Conservation (phyloP, 2,329 filamentous ascomycete genomes). For the Fusarium cicatricum region DNA sequence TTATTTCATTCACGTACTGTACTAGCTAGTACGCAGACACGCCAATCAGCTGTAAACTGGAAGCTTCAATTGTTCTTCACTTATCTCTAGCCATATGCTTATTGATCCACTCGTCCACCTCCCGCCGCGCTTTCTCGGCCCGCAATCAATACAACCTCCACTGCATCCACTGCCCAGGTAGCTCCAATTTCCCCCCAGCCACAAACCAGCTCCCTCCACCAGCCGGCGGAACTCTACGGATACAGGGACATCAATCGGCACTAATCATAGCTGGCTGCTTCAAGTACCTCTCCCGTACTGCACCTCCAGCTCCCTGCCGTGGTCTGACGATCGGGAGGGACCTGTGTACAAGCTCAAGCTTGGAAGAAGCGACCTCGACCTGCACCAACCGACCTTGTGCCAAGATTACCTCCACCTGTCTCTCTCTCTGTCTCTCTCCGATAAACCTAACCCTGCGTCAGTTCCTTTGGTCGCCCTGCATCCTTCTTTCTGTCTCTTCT, state of each 20-base stretch:
- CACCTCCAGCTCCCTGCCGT: constrained; percentile 10
- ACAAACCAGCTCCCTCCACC: constrained; percentile 27
- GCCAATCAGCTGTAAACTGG: too few species aligned
- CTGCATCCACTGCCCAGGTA: constrained; percentile 13
- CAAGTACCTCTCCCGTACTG: constrained; percentile 4
- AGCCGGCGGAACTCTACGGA: background rate
- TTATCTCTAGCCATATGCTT: background rate
- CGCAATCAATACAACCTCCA: constrained; percentile 18
- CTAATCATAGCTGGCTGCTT: background rate
- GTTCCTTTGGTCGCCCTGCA: constrained; percentile 24
- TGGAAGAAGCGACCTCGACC: constrained; percentile 25
- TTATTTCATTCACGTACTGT: too few species aligned
- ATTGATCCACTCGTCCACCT: constrained; percentile 7
- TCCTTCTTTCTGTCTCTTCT: constrained; percentile 28
- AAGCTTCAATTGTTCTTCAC: background rate
- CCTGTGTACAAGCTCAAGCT: constrained; percentile 12
- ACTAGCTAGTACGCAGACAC: too few species aligned
- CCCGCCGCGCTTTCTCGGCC: constrained; percentile 29
- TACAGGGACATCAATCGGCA: background rate
- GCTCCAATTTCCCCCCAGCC: constrained; percentile 35
- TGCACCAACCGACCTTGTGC: constrained; percentile 28
- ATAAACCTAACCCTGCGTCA: constrained; percentile 20
- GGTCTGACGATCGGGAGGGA: constrained; percentile 21
- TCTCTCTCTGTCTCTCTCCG: constrained; percentile 12
- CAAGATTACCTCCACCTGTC: constrained; percentile 33